Percentiles rank a stretch among this genome's conserved stretches.
Evolutionary conservation across 257 asterid species (phyloP).

Genomic region (Linaria vulgaris): DNA sequence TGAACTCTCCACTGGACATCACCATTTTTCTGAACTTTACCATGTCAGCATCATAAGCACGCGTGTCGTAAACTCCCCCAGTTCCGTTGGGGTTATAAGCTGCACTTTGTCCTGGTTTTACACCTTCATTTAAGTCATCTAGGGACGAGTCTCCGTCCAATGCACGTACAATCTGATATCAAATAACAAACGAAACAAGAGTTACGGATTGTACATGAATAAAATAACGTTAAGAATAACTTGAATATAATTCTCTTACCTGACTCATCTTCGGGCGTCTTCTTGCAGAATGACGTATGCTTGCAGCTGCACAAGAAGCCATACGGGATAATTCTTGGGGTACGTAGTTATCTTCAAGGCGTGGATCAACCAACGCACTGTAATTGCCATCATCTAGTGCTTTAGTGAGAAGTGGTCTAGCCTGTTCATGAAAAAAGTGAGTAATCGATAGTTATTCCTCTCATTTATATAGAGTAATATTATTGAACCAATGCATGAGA

Average conservation of each 20-base stretch:
- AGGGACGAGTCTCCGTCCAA: constrained; percentile 75
- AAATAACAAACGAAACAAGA: no score
- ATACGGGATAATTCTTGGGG: constrained; percentile 57
- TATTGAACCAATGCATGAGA: background rate
- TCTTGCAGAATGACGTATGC: constrained; percentile 85
- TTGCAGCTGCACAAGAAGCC: constrained; percentile 71
- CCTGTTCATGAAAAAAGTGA: constrained; percentile 34
- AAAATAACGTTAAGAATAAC: background rate
- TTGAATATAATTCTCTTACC: constrained; percentile 34
- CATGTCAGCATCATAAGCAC: constrained; percentile 87
- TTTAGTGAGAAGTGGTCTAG: constrained; percentile 63
- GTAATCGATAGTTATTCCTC: background rate
- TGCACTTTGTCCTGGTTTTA: constrained; percentile 40
- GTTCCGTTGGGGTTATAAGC: constrained; percentile 25
- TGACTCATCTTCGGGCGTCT: constrained; percentile 96
- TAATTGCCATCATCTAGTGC: constrained; percentile 67
- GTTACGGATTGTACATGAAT: background rate
- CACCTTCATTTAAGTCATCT: constrained; percentile 65
- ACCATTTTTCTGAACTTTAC: constrained; percentile 75
- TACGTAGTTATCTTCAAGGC: constrained; percentile 49
- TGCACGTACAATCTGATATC: constrained; percentile 62
- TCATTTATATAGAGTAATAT: no score
- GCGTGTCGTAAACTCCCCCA: constrained; percentile 45
- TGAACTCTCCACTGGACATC: constrained; percentile 47
- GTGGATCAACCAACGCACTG: constrained; percentile 60